Evolutionary conservation across 495 filamentous ascomycete genomes (phyloP), one percentile per base, ranked within the genome.

Genomic region (Talaromyces proteolyticus): DNA sequence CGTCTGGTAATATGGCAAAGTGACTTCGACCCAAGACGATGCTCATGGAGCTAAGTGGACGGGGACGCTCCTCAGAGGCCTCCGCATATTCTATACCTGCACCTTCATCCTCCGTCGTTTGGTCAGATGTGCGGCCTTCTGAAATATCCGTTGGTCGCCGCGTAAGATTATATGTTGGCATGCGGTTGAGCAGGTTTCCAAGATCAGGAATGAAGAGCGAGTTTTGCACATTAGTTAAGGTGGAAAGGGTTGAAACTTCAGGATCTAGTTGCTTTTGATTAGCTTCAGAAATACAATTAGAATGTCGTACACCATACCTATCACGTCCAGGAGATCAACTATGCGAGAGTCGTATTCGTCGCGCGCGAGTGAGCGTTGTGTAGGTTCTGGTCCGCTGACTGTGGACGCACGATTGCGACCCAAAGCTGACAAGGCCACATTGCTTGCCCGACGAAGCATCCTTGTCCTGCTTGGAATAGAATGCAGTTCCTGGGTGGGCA

Each of bases 171-270:
- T 89, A 91, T 2, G 86, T 89, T 21, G 87, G 87, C 53, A 77
- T 72, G 20, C 87, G 77, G 54, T 90, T 90, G 16, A 90, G 42
- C 43, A 76, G 79, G 42, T 66, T 67, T 7, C 83, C 83, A 24
- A 89, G 65, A n/a, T 86, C 81, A 0, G 85, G 85, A 24, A 89
- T 65, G 61, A 90, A 88, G 6, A 90, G 76, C 0, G 85, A 88
- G 57, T 90, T 90, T 48, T 89, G 85, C 7, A 90, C 83, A 59
- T 90, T 90, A 45, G 84, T 90, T 4, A 90, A 74, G 44, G 83
- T 88, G 0, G 84, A 85, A 0, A 90, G 67, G 4, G 84, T 84
- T 5, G 83, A 79, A 1, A 90, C 82, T 67, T 90, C 84, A 7
- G 86, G 86, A 51, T 90, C 86, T 88, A 7, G 22, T 6, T 17